Percentiles rank a stretch among this genome's conserved stretches.
Evolutionary conservation across 2,329 filamentous ascomycete species (phyloP).

Genomic region (Cordyceps tenuipes): DNA sequence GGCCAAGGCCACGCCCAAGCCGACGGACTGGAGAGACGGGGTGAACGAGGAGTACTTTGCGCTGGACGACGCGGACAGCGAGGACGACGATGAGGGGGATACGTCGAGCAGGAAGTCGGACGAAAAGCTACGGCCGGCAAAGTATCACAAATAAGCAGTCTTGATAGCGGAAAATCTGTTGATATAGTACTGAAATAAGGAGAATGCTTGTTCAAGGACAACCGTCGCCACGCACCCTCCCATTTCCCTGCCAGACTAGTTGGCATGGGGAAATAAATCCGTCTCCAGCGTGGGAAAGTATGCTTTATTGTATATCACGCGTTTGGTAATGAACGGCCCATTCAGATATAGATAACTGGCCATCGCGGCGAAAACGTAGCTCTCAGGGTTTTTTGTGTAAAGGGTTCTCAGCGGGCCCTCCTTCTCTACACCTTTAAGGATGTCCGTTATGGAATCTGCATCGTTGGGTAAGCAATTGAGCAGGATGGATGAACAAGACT

Average conservation of each 20-base stretch:
- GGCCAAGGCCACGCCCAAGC: background rate
- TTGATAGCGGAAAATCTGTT: background rate
- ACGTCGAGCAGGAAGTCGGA: background rate
- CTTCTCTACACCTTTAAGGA: background rate
- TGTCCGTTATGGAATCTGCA: background rate
- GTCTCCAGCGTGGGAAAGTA: background rate
- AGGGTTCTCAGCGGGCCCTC: background rate
- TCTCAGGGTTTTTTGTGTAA: background rate
- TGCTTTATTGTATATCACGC: background rate
- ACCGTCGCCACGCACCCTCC: background rate
- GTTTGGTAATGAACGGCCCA: background rate
- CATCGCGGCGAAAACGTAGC: background rate
- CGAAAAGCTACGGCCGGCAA: constrained; percentile 6
- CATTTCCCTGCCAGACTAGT: background rate
- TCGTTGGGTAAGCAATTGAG: background rate
- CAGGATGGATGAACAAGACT: background rate
- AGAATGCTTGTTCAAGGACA: background rate
- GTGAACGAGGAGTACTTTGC: constrained; percentile 11
- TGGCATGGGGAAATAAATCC: background rate
- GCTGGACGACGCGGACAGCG: constrained; percentile 2
- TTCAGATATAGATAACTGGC: background rate
- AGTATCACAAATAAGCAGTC: constrained; percentile 7
- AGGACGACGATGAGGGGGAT: constrained; percentile 11
- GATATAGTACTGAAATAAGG: background rate
- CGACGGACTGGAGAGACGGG: constrained; percentile 5